These are phyloP conservation scores for Elaeagnus macrophylla DNA, from an alignment of 306 rosid species.

Conservation along the genomic window DNA sequence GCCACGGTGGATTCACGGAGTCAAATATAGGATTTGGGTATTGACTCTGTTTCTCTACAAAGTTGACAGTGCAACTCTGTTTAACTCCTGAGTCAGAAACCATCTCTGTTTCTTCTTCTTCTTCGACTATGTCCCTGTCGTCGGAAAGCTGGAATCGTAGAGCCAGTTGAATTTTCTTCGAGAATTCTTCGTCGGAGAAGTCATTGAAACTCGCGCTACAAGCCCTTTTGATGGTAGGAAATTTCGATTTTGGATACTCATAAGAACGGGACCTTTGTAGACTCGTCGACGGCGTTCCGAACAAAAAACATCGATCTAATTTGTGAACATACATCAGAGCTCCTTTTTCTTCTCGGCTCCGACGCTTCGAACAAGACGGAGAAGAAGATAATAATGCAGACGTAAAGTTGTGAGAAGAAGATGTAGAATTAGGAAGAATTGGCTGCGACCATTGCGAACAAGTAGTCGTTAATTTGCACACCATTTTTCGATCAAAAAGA, in stretches of 20 bases:
- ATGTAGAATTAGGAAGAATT: constrained; percentile 42
- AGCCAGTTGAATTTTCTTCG: constrained; percentile 54
- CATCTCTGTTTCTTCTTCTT: constrained; percentile 20
- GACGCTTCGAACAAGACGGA: constrained; percentile 29
- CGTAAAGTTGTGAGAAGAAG: constrained; percentile 54
- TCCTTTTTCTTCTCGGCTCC: constrained; percentile 29
- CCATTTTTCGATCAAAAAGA: neutral
- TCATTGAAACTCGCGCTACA: constrained; percentile 56
- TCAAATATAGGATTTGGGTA: too few relatives aligned
- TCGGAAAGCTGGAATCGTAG: constrained; percentile 44
- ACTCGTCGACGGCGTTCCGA: constrained; percentile 24
- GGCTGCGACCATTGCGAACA: constrained; percentile 58
- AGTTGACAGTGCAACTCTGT: constrained; percentile 1
- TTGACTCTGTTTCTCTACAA: neutral
- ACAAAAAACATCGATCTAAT: constrained; percentile 32
- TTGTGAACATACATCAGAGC: constrained; percentile 21
- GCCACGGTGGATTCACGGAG: too few relatives aligned
- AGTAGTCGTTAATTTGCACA: constrained; percentile 41
- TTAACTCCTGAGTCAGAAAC: neutral
- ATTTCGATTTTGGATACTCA: constrained; percentile 15
- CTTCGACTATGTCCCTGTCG: constrained; percentile 1
- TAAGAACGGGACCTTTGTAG: constrained; percentile 38
- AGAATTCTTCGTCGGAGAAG: constrained; percentile 75
- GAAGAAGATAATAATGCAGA: constrained; percentile 45
- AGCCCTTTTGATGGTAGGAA: constrained; percentile 27